These are phyloP conservation scores for Pulicaria dysenterica DNA, from an alignment of 129 eudicot species.

Conservation along the genomic window DNA sequence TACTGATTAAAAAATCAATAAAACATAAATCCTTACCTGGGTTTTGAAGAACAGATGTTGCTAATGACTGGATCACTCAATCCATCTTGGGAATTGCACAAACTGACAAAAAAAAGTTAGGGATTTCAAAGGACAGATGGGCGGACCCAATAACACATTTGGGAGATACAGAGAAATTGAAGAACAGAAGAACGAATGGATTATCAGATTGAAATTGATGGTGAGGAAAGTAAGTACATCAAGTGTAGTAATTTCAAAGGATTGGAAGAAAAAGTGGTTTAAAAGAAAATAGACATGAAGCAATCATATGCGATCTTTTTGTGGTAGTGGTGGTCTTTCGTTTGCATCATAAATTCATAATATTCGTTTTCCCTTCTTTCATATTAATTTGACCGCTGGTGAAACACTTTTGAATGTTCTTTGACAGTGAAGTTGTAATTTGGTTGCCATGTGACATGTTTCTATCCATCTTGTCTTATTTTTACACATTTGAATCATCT, in stretches of 20 bases:
- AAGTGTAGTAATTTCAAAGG: conserved; percentile 30
- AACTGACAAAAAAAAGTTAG: not conserved
- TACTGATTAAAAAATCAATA: not conserved
- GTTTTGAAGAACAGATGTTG: conserved; percentile 28
- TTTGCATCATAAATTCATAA: conserved; percentile 17
- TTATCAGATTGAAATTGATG: conserved; percentile 33
- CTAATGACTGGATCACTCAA: conserved; percentile 26
- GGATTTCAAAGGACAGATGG: conserved; percentile 6
- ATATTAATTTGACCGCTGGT: conserved; percentile 21
- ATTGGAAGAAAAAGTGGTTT: conserved; percentile 26
- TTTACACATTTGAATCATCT: no score
- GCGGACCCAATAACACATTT: conserved; percentile 12
- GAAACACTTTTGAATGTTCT: conserved; percentile 21
- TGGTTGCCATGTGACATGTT: conserved; percentile 22
- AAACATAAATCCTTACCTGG: conserved; percentile 32
- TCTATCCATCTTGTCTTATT: not conserved
- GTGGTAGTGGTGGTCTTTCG: conserved; percentile 26
- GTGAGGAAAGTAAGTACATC: conserved; percentile 5
- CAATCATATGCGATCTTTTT: conserved; percentile 38
- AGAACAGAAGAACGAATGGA: conserved; percentile 2
- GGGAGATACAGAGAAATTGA: not conserved
- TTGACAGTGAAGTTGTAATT: not conserved
- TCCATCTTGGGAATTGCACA: conserved; percentile 26
- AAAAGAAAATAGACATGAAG: conserved; percentile 26
- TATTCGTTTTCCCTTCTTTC: conserved; percentile 10